Conservation (phyloP, 2,329 filamentous ascomycete species). For the Dichotomopilus funicola region DNA sequence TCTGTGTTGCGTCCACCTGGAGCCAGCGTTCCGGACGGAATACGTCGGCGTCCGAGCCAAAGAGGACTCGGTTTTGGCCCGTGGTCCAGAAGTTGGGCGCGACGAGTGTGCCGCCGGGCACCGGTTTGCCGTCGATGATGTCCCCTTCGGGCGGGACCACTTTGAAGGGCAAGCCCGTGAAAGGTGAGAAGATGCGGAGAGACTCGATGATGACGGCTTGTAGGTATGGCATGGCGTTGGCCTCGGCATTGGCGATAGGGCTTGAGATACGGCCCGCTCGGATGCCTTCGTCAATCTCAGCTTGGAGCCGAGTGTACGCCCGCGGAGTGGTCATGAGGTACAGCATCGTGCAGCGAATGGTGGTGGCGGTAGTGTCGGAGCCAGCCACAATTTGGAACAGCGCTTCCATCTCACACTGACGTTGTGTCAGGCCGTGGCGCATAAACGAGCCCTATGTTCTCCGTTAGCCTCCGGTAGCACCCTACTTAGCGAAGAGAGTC, state of each 20-base stretch:
- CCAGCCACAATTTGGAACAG: constrained; percentile 24
- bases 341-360: constrained; percentile 25
- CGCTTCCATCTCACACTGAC: constrained; percentile 17
- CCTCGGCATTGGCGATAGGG: constrained; percentile 16
- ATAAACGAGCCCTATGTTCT: constrained; percentile 17
- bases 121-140: constrained; percentile 26
- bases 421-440: constrained; percentile 16
- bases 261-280: constrained; percentile 8
- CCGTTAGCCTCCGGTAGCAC: background rate
- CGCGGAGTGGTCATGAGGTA: constrained; percentile 24
- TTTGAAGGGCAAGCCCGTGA: constrained; percentile 23
- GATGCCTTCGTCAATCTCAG: constrained; percentile 18
- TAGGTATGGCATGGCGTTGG: constrained; percentile 19
- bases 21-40: constrained; percentile 44
- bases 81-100: constrained; percentile 18
- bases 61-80: constrained; percentile 21
- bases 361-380: constrained; percentile 27
- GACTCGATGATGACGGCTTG: constrained; percentile 25
- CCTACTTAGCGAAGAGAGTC: too few relatives aligned
- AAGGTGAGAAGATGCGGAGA: constrained; percentile 21
- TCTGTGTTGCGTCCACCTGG: constrained; percentile 20
- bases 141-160: constrained; percentile 26
- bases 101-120: constrained; percentile 28
- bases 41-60: constrained; percentile 33
- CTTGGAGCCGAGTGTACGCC: constrained; percentile 21